Conservation (phyloP, 2,329 filamentous ascomycete species). For the Xylariaceae sp. region DNA sequence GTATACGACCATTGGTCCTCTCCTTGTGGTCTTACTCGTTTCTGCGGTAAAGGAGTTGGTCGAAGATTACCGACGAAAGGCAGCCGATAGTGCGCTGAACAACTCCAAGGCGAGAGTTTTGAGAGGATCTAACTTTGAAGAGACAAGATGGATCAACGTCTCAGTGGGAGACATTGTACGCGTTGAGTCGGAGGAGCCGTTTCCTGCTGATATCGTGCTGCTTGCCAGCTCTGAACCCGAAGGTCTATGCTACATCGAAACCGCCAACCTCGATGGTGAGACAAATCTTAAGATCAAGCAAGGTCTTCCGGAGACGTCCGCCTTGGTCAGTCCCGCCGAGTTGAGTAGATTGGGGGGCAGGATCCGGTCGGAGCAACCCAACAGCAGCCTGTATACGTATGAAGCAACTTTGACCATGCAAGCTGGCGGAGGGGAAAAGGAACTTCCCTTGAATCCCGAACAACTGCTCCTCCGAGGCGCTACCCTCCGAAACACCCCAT, state of each 20-base stretch:
- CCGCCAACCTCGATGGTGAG: constrained; percentile 93
- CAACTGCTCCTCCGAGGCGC: constrained; percentile 90
- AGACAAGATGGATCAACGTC: constrained; percentile 91
- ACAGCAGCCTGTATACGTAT: constrained; percentile 97
- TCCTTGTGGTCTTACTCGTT: constrained; percentile 84
- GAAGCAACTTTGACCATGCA: constrained; percentile 93
- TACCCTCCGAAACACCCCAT: constrained; percentile 90
- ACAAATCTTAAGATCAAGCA: constrained; percentile 99
- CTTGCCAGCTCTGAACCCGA: constrained; percentile 95
- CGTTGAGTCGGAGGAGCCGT: constrained; percentile 90
- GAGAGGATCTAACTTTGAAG: constrained; percentile 75
- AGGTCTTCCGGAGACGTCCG: constrained; percentile 83
- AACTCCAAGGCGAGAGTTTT: constrained; percentile 79
- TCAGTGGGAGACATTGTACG: constrained; percentile 87
- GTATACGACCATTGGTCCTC: constrained; percentile 94
- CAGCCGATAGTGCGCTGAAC: constrained; percentile 82
- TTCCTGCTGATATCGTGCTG: constrained; percentile 88
- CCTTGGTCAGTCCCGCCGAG: constrained; percentile 80
- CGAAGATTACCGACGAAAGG: constrained; percentile 86
- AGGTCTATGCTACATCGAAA: constrained; percentile 97
- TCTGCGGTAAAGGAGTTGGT: constrained; percentile 92
- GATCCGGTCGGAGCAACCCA: constrained; percentile 91
- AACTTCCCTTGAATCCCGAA: constrained; percentile 82
- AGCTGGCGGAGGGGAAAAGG: constrained; percentile 85
- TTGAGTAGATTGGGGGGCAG: constrained; percentile 80